Evolutionary conservation across 306 rosid species (phyloP).

Genomic region (Rosa rugosa): DNA sequence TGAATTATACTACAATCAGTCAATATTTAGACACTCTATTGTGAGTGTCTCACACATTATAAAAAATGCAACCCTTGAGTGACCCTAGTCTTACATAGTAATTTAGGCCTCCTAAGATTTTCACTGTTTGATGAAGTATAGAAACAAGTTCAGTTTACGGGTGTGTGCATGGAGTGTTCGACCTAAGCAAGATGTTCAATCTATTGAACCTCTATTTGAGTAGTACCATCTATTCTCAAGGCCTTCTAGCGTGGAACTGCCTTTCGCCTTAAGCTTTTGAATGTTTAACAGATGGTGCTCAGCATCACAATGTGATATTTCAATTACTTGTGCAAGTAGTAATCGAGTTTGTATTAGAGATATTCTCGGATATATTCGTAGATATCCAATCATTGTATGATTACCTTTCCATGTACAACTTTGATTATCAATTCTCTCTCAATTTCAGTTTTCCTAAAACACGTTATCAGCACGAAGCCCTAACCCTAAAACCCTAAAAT

Average conservation of each 20-base stretch:
- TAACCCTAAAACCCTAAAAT: too few species aligned
- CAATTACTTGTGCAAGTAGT: not conserved
- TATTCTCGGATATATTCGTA: too few species aligned
- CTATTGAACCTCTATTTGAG: not conserved
- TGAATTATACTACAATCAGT: conserved; percentile 58
- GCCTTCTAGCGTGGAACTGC: not conserved
- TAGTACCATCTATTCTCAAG: not conserved
- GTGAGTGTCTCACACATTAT: conserved; percentile 9
- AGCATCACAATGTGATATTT: not conserved
- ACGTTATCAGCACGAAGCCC: too few species aligned
- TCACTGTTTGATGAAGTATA: not conserved
- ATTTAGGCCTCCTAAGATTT: not conserved
- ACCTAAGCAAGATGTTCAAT: not conserved
- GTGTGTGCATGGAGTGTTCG: not conserved
- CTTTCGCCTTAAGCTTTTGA: not conserved
- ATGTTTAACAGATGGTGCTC: not conserved
- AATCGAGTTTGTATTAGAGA: too few species aligned
- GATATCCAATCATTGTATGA: too few species aligned
- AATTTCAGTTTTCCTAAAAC: too few species aligned
- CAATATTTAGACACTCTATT: conserved; percentile 57
- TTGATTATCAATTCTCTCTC: too few species aligned
- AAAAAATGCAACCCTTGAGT: not conserved
- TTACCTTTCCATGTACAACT: too few species aligned
- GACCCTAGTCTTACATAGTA: not conserved
- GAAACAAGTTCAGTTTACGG: not conserved